A percentile compares a stretch with the other conserved stretches of the same genome.
Evolutionary conservation across 495 filamentous ascomycete genomes (phyloP).

Genomic region (Talaromyces wortmannii): DNA sequence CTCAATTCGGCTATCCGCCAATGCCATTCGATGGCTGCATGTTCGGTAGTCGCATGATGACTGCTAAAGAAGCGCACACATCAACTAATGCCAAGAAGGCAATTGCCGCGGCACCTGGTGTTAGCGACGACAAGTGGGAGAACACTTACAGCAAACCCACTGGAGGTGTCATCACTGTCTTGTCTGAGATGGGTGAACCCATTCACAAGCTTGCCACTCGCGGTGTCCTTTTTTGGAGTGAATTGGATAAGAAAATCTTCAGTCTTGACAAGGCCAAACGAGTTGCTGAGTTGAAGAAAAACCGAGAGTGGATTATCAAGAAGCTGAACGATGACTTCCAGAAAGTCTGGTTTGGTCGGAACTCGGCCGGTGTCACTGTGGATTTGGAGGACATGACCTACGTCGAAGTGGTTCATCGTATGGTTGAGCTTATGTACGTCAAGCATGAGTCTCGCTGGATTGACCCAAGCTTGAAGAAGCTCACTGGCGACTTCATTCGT

Average conservation of each 20-base stretch:
- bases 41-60: conserved; percentile 43
- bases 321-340: conserved; percentile 28
- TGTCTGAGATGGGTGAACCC: conserved; percentile 35
- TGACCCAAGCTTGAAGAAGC: conserved; percentile 20
- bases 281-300: conserved; percentile 13
- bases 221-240: conserved; percentile 28
- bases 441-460: conserved; percentile 28
- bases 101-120: conserved; percentile 21
- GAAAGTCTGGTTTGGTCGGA: conserved; percentile 32
- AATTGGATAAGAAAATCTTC: conserved; percentile 31
- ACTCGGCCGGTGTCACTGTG: conserved; percentile 12
- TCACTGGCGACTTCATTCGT: conserved; percentile 20
- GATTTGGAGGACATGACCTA: conserved; percentile 35
- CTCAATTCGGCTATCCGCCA: conserved; percentile 25
- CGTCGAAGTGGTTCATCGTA: conserved; percentile 19
- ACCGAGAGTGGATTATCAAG: conserved; percentile 19
- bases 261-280: conserved; percentile 18
- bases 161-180: conserved; percentile 31
- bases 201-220: conserved; percentile 36
- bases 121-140: conserved; percentile 22
- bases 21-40: conserved; percentile 47
- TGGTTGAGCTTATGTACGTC: conserved; percentile 29
- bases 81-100: conserved; percentile 18
- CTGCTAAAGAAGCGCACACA: conserved; percentile 34
- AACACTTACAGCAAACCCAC: conserved; percentile 15